Conservation (phyloP, 2,329 filamentous ascomycete genomes). For the Sporothrix dimorphospora region DNA sequence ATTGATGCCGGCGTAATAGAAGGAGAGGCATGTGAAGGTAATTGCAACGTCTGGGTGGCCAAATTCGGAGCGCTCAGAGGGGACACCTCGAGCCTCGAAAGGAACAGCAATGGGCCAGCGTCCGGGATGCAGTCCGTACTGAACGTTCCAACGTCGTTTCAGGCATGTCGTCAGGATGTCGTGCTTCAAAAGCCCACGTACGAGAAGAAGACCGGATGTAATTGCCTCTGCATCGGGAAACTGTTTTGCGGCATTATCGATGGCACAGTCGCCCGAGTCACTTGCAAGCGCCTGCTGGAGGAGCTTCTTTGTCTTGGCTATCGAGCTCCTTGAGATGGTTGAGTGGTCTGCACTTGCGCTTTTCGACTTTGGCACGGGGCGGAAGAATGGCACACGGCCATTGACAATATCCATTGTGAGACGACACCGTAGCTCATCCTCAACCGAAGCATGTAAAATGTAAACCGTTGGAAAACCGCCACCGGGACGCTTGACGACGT, state of each 20-base stretch:
- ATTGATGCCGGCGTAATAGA: slow-evolving; percentile 65
- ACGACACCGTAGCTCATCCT: slow-evolving; percentile 47
- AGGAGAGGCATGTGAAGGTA: slow-evolving; percentile 65
- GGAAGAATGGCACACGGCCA: slow-evolving; percentile 40
- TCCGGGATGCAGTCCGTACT: slow-evolving; percentile 60
- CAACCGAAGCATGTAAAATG: slow-evolving; percentile 54
- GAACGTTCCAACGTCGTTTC: slow-evolving; percentile 68
- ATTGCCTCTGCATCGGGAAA: slow-evolving; percentile 14
- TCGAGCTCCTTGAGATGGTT: too few relatives aligned
- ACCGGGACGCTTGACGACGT: slow-evolving; percentile 47
- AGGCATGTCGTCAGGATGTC: slow-evolving; percentile 62
- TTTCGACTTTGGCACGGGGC: background rate
- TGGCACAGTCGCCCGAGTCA: background rate
- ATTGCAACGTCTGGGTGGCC: slow-evolving; percentile 70
- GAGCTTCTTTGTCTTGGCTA: background rate
- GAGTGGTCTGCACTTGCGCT: background rate
- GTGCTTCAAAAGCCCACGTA: slow-evolving; percentile 66
- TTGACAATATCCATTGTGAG: slow-evolving; percentile 48
- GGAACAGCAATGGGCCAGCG: slow-evolving; percentile 68
- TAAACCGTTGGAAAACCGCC: slow-evolving; percentile 59
- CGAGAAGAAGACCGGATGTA: slow-evolving; percentile 49
- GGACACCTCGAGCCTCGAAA: slow-evolving; percentile 66
- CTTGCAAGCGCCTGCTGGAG: background rate
- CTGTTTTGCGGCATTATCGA: background rate
- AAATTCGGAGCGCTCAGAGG: slow-evolving; percentile 65